phyloP scores from a whole-genome alignment of 345 rosid species.

The Bruguiera gymnorhiza region DNA sequence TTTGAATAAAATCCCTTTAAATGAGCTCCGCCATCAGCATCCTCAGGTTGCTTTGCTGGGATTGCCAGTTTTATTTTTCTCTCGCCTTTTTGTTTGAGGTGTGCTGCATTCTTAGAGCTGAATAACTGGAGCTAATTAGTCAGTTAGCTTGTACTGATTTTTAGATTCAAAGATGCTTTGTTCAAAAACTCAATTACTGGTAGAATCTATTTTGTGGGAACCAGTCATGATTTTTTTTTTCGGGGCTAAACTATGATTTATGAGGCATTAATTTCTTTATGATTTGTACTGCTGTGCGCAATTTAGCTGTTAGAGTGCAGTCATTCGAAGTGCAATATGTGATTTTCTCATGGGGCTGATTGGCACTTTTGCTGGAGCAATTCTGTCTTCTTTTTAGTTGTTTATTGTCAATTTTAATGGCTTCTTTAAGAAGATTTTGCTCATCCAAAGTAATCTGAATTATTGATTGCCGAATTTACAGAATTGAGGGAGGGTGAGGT shows the following conservation, averaged over 20 bases:
- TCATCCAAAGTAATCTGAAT: constrained; percentile 28
- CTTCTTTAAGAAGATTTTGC: constrained; percentile 7
- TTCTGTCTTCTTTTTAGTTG: neutral
- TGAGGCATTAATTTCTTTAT: neutral
- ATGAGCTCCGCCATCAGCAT: neutral
- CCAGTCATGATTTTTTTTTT: neutral
- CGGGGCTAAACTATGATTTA: constrained; percentile 3
- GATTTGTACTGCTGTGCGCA: neutral
- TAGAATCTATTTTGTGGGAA: constrained; percentile 2
- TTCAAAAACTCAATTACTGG: constrained; percentile 16
- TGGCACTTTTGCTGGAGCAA: constrained; percentile 9
- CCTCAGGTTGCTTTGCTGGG: neutral
- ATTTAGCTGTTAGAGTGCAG: neutral
- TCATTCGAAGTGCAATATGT: neutral
- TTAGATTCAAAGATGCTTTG: neutral
- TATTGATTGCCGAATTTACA: constrained; percentile 37
- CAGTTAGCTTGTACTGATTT: neutral
- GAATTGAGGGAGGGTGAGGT: constrained; percentile 38
- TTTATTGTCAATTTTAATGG: constrained; percentile 10
- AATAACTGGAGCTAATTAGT: neutral
- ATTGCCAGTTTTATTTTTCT: neutral
- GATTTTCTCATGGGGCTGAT: neutral
- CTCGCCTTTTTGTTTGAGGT: neutral
- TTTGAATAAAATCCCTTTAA: neutral
- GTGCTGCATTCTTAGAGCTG: neutral